Base-by-base conservation (phyloP, 2,329 filamentous ascomycete species). In the Ascochyta koolunga region DNA sequence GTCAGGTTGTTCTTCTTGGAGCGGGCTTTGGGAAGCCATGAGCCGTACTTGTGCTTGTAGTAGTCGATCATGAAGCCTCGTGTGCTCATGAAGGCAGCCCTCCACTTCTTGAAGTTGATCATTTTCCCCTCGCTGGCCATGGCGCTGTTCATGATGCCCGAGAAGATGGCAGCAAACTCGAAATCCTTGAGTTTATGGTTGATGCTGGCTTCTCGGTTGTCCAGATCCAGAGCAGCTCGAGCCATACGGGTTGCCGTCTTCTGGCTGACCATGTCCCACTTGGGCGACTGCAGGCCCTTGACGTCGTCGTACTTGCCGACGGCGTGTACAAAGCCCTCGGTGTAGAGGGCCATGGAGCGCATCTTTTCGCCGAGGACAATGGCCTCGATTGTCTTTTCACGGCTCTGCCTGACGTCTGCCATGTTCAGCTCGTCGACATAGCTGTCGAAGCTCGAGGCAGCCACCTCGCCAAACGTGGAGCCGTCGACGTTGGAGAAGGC, bases 1-100 rank as follows among this genome's bases (percentile, higher is more conserved):
- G 89, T 88, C 60, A 96, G 91, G 0, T 88, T 84, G 70, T 96
- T 96, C 82, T 96, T 96, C 81, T 96, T 96, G 65, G 87, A 93
- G 66, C 84, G 89, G 2, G 92, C 91, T 73, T 95, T 96, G 8
- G 95, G 93, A 2, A 95, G 93, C 93, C 93, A 90, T 25, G 86
- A 82, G n/a, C 87, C 87, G 66, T 87, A 88, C 40, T 83, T 81
- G 43, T 81, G 74, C 59, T 87, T 86, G 68, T 87, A 96, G 72
- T 92, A 88, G 59, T 81, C 79, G 44, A 92, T 79, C 16, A 88
- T 83, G 69, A 92, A 91, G 33, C 86, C 85, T 33, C 91, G 84
- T 81, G 93, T 91, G 50, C 84, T 86, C 54, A 83, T 77, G 70
- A 93, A 98, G 2, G 87, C 83, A 16, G 81, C 80, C 66, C 85